These are phyloP conservation scores for Saccharomyces hybrid DNA, from an alignment of 1,139 yeast species.

Conservation along the genomic window DNA sequence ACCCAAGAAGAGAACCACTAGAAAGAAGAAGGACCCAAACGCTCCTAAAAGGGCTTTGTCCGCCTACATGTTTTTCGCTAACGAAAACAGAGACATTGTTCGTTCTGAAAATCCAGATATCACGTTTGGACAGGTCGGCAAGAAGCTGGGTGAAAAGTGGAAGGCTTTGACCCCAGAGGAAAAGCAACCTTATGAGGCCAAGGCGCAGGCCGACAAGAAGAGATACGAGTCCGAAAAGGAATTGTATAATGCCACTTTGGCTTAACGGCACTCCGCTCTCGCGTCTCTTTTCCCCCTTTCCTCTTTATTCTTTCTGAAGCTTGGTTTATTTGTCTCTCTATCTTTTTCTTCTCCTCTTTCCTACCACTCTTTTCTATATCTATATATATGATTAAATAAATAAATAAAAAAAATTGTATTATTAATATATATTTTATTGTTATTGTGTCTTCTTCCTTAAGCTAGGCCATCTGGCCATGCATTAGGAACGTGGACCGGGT, in stretches of 20 bases:
- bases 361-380: neutral
- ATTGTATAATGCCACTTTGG: conserved; percentile 53
- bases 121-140: conserved; percentile 87
- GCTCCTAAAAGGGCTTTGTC: conserved; percentile 98
- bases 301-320: neutral
- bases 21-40: conserved; percentile 67
- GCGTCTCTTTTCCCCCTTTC: neutral
- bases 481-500: conserved; percentile 38
- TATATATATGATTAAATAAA: neutral
- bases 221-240: conserved; percentile 96
- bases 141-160: conserved; percentile 92
- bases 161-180: conserved; percentile 77
- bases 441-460: neutral
- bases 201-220: conserved; percentile 93
- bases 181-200: conserved; percentile 80
- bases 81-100: conserved; percentile 91
- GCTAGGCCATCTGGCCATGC: conserved; percentile 1
- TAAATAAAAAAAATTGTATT: neutral
- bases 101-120: conserved; percentile 93
- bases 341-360: neutral
- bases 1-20: conserved; percentile 32
- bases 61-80: conserved; percentile 98
- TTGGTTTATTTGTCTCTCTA: neutral
- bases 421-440: neutral
- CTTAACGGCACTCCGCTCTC: conserved; percentile 10